phyloP scores from a whole-genome alignment of 2,329 filamentous ascomycete genomes.

The Sporothrix brunneoviolacea region DNA sequence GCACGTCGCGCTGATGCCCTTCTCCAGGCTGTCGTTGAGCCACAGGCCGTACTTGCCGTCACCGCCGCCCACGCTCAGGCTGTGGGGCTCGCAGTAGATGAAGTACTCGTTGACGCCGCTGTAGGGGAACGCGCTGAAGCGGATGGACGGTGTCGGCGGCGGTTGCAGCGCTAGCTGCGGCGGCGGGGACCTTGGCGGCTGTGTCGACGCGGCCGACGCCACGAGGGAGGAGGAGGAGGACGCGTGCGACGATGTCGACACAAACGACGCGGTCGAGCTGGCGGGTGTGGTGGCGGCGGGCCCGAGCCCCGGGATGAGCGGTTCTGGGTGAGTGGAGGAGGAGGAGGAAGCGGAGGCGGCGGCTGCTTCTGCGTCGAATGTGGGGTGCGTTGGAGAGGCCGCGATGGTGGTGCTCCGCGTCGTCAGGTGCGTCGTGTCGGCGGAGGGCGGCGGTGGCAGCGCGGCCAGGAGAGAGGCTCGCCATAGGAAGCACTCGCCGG shows the following conservation, averaged over 20 bases:
- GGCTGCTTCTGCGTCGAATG: constrained; percentile 15
- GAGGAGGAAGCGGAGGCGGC: too few relatives aligned
- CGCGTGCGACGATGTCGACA: neutral
- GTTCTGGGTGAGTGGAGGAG: neutral
- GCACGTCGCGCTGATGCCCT: constrained; percentile 75
- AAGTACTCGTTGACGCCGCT: constrained; percentile 95
- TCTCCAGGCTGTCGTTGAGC: constrained; percentile 79
- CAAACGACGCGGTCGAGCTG: neutral
- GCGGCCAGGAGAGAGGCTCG: constrained; percentile 61
- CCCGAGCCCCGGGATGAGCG: constrained; percentile 16
- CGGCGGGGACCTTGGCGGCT: neutral
- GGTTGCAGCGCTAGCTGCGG: constrained; percentile 23
- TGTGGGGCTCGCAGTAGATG: constrained; percentile 83
- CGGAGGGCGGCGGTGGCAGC: constrained; percentile 62
- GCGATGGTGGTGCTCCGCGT: constrained; percentile 37
- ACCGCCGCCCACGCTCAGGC: constrained; percentile 77
- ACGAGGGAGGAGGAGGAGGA: neutral
- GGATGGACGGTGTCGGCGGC: constrained; percentile 64
- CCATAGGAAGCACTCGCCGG: constrained; percentile 94
- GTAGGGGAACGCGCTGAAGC: constrained; percentile 97
- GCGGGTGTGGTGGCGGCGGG: constrained; percentile 24
- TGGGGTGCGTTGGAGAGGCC: constrained; percentile 21
- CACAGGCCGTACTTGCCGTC: constrained; percentile 91
- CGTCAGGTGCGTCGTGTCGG: constrained; percentile 41
- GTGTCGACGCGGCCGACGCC: neutral